Conservation (phyloP, 495 filamentous ascomycete species). For the Hypoxylon rickii region DNA sequence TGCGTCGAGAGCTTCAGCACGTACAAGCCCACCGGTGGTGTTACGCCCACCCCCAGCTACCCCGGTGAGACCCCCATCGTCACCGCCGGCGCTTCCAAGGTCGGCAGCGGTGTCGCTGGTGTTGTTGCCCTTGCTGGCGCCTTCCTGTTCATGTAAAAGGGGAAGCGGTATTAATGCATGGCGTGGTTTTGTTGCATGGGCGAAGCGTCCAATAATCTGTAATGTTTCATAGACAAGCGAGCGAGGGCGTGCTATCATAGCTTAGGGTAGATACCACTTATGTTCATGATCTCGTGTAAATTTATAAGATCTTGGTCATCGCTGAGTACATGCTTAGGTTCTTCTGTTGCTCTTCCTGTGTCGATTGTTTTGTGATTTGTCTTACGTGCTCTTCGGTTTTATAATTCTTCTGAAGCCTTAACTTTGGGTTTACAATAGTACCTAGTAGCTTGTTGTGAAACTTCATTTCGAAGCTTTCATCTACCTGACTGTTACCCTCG, state of each 20-base stretch:
- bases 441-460: no score
- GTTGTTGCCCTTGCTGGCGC: constrained; percentile 32
- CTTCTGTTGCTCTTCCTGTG: no score
- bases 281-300: constrained; percentile 34
- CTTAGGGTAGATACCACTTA: constrained; percentile 30
- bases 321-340: no score
- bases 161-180: not conserved
- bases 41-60: constrained; percentile 15
- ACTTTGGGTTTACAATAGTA: no score
- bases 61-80: constrained; percentile 25
- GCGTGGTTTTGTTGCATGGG: constrained; percentile 1
- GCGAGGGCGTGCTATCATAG: constrained; percentile 26
- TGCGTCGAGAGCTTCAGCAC: constrained; percentile 17
- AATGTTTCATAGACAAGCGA: constrained; percentile 35
- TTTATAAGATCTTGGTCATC: constrained; percentile 27
- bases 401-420: no score
- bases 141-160: constrained; percentile 29
- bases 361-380: no score
- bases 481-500: no score
- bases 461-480: no score
- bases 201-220: constrained; percentile 27
- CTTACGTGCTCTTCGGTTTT: no score
- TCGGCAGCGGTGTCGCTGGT: constrained; percentile 34
- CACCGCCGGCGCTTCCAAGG: constrained; percentile 36
- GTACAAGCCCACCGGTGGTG: constrained; percentile 25